Conservation (phyloP, 306 rosid genomes). For the Vigna mungo region DNA sequence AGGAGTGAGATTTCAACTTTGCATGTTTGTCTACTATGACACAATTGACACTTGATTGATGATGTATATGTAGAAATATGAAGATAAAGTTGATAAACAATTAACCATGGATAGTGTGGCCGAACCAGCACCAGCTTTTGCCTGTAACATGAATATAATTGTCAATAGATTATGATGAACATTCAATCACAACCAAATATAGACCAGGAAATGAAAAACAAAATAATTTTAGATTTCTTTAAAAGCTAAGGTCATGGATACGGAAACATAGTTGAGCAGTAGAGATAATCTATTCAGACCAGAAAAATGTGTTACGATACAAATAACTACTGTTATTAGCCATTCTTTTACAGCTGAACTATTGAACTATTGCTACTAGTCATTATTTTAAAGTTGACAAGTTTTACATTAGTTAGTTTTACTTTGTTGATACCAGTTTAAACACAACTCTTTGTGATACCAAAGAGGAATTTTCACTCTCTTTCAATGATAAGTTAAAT, state of each 20-base stretch:
- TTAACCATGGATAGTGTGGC: conserved; percentile 94
- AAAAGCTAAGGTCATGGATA: conserved; percentile 6
- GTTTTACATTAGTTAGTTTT: too few species aligned
- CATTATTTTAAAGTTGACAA: too few species aligned
- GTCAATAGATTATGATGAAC: conserved; percentile 42
- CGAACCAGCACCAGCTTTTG: conserved; percentile 96
- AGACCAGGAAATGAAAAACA: neutral
- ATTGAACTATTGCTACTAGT: too few species aligned
- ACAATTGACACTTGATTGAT: neutral
- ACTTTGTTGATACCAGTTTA: too few species aligned
- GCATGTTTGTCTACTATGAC: conserved; percentile 16
- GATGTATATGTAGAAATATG: neutral
- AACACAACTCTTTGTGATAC: too few species aligned
- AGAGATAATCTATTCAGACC: conserved; percentile 1
- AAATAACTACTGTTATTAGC: too few species aligned
- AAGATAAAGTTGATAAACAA: conserved; percentile 22
- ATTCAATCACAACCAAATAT: conserved; percentile 11
- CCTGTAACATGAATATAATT: conserved; percentile 57
- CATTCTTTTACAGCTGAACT: too few species aligned
- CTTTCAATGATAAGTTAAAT: too few species aligned
- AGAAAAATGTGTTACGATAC: neutral
- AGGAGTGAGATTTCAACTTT: neutral
- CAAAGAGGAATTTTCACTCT: too few species aligned
- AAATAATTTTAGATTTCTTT: neutral
- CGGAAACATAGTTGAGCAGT: neutral